These are phyloP conservation scores for Abrus precatorius DNA, from an alignment of 306 rosid genomes.

Conservation along the genomic window DNA sequence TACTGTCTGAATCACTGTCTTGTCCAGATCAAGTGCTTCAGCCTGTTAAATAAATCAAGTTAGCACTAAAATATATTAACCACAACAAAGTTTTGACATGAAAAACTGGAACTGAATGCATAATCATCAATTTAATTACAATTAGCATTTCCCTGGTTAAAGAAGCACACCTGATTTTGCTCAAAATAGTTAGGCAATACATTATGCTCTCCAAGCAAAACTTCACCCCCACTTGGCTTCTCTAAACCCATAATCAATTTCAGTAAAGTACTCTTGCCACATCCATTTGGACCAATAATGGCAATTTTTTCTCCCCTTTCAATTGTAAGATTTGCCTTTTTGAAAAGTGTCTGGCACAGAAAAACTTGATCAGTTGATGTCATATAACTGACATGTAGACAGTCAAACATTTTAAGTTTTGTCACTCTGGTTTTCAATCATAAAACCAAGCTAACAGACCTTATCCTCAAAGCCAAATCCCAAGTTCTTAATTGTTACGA, in stretches of 20 bases:
- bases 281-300: constrained; percentile 96
- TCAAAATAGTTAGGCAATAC: constrained; percentile 96
- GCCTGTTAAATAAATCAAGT: constrained; percentile 68
- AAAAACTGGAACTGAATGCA: constrained; percentile 24
- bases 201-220: constrained; percentile 91
- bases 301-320: constrained; percentile 97
- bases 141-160: constrained; percentile 30
- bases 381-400: constrained; percentile 27
- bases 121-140: constrained; percentile 28
- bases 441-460: constrained; percentile 57
- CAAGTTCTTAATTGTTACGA: constrained; percentile 71
- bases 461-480: constrained; percentile 85
- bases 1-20: constrained; percentile 92
- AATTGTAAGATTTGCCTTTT: constrained; percentile 85
- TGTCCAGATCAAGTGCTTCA: constrained; percentile 93
- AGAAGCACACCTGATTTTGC: constrained; percentile 86
- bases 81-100: constrained; percentile 9
- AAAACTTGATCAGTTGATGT: constrained; percentile 44
- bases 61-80: constrained; percentile 41
- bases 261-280: constrained; percentile 97
- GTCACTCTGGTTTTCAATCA: constrained; percentile 25
- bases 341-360: constrained; percentile 74
- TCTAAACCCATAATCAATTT: constrained; percentile 91
- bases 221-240: constrained; percentile 83
- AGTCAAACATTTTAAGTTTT: background rate